These are phyloP conservation scores for Psilocybe tampanensis DNA, from an alignment of 768 basidiomycete species.

Conservation along the genomic window DNA sequence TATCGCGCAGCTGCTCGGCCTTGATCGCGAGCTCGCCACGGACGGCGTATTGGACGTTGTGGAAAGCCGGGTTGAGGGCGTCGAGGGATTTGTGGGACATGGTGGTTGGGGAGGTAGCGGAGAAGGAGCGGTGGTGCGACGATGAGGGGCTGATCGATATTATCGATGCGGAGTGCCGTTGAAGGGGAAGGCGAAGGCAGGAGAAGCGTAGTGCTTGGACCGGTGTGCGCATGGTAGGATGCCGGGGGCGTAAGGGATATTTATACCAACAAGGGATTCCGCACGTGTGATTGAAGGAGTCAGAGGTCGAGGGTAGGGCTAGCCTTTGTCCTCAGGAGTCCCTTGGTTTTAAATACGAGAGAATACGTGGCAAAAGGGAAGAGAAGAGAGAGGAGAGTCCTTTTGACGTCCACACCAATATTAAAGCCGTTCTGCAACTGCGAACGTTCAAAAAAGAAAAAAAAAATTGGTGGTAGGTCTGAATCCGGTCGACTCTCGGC, in stretches of 20 bases:
- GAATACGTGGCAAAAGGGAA: neutral
- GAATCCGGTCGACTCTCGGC: neutral
- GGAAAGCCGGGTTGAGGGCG: slow-evolving; percentile 81
- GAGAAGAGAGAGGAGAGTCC: neutral
- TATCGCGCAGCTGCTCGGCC: slow-evolving; percentile 79
- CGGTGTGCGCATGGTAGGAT: slow-evolving; percentile 11
- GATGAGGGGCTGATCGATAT: slow-evolving; percentile 20
- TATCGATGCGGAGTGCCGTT: slow-evolving; percentile 11
- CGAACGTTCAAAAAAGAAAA: neutral
- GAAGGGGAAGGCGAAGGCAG: too few species aligned
- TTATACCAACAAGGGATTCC: too few species aligned
- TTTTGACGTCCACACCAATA: too few species aligned
- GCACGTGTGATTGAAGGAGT: neutral
- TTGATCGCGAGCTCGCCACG: slow-evolving; percentile 96
- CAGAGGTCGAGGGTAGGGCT: too few species aligned
- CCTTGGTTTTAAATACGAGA: too few species aligned
- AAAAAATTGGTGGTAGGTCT: neutral
- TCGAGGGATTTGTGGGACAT: slow-evolving; percentile 68
- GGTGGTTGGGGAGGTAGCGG: slow-evolving; percentile 17
- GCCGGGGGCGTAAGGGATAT: slow-evolving; percentile 1
- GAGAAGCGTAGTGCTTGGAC: slow-evolving; percentile 15
- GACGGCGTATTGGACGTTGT: slow-evolving; percentile 94
- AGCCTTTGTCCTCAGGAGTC: too few species aligned
- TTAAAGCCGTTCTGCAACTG: too few species aligned
- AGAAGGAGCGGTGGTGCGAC: too few species aligned